Base-by-base conservation (phyloP, 768 basidiomycete species). In the Rhodotorula paludigena region DNA sequence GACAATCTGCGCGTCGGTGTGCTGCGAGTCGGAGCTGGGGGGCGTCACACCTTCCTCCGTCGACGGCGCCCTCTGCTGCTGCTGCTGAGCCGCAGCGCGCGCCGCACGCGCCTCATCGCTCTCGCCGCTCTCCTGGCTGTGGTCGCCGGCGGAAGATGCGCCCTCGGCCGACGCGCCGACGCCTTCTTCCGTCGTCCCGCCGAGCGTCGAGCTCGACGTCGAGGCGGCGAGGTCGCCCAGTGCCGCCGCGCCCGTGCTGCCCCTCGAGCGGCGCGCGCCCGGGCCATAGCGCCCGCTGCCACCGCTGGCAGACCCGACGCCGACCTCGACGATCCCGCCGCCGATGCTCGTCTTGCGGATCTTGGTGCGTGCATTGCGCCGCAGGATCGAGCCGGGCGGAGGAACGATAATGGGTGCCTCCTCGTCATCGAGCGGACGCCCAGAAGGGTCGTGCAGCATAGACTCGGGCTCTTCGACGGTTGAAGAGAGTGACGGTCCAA, bases 291-390 rank as follows among this genome's bases (percentile, higher is more conserved):
- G 42, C 60, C 11, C 32, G 38, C 30, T 1, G 32, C 30, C 6
- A 41, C 54, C 30, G 23, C 51, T 81, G 78, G 10, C 79, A 80
- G 79, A 93, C 93, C 18, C 91, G 87, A 82, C 90, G 90, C 3
- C 89, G 89, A 41, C 84, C 41, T 18, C 30, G 20, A 18, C 86
- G 18, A n/a, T n/a, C n/a, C 88, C 89, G 78, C 89, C 90, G 32
- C 86, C 89, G 21, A 84, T 82, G 11, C 87, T 77, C 10, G 85
- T 84, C 80, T 98, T 99, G 42, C 94, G 87, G 73, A 98, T 96
- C 81, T 92, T 92, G 1, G 96, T 99, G 21, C 94, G 86, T 8
- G 92, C 92, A 16, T 92, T 85, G 44, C 96, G 88, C 30, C 92
- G 88, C 20, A 99, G 83, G 73, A 92, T 91, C 77, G 87, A 89